phyloP scores from a whole-genome alignment of 768 basidiomycete genomes.

The Chalciporus piperatus region DNA sequence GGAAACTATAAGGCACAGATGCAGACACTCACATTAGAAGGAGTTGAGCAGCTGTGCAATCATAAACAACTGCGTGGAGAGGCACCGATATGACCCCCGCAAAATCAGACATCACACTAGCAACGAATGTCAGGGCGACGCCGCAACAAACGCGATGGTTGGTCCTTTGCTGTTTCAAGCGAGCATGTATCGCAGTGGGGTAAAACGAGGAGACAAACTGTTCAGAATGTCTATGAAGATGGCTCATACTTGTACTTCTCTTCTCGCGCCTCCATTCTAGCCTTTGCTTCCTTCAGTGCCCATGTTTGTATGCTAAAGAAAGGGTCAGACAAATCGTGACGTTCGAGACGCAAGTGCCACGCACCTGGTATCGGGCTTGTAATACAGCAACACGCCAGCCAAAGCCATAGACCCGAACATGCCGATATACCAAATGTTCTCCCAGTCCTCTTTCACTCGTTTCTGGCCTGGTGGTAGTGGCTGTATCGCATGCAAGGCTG shows the following conservation, averaged over 20 bases:
- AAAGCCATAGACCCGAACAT: conserved; percentile 88
- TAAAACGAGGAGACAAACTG: background rate
- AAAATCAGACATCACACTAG: too few relatives aligned
- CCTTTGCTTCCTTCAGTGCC: conserved; percentile 88
- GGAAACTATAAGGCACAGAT: too few relatives aligned
- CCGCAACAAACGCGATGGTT: background rate
- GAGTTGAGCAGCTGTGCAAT: too few relatives aligned
- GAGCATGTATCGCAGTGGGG: background rate
- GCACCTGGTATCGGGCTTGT: conserved; percentile 92
- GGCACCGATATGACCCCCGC: too few relatives aligned
- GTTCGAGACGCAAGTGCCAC: conserved; percentile 21
- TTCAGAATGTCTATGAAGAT: conserved; percentile 30
- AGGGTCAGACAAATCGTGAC: background rate
- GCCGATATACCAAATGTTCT: conserved; percentile 84
- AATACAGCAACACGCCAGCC: conserved; percentile 74
- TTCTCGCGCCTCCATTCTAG: conserved; percentile 88
- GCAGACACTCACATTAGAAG: too few relatives aligned
- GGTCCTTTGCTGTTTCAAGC: background rate
- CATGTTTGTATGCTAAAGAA: conserved; percentile 78
- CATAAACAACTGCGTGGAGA: too few relatives aligned
- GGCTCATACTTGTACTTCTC: conserved; percentile 85
- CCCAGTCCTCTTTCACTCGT: conserved; percentile 87
- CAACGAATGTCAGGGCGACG: too few relatives aligned
- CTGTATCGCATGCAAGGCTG: conserved; percentile 35
- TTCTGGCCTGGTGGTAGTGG: conserved; percentile 79